Evolutionary conservation across 2,329 filamentous ascomycete species (phyloP).

Genomic region (Xylariaceae sp.): DNA sequence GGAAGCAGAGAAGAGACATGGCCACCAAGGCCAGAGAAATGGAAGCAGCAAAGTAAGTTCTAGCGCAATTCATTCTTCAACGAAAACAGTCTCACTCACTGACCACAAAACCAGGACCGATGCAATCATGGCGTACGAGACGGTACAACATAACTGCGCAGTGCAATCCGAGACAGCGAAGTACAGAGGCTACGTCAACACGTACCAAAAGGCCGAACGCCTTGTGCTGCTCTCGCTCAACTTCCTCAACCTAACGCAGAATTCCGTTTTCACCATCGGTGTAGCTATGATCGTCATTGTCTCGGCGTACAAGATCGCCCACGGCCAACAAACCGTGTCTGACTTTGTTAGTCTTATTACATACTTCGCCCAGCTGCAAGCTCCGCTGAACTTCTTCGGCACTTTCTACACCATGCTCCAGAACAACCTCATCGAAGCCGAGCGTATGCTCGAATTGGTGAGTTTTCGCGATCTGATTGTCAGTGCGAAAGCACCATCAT

Average conservation of each 20-base stretch:
- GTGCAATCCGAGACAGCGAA: constrained; percentile 55
- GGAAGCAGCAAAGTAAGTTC: constrained; percentile 41
- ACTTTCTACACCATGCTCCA: constrained; percentile 45
- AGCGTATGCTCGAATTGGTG: constrained; percentile 42
- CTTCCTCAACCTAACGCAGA: constrained; percentile 58
- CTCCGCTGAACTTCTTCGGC: constrained; percentile 58
- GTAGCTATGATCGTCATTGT: constrained; percentile 58
- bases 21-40: constrained; percentile 41
- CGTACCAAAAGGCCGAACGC: constrained; percentile 56
- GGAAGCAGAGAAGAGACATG: constrained; percentile 42
- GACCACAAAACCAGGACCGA: constrained; percentile 41
- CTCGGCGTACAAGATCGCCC: constrained; percentile 59
- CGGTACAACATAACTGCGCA: constrained; percentile 63
- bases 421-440: constrained; percentile 43
- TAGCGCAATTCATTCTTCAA: neutral
- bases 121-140: constrained; percentile 48
- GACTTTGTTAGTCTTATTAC: constrained; percentile 47
- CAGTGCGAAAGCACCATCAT: neutral
- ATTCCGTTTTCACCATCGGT: constrained; percentile 59
- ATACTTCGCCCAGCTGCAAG: constrained; percentile 36
- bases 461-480: too few relatives aligned
- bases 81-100: constrained; percentile 4
- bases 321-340: constrained; percentile 48
- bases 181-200: constrained; percentile 52
- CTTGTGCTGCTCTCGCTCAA: constrained; percentile 54